Evolutionary conservation across 306 rosid genomes (phyloP), one percentile per base, ranked within the genome.

Genomic region (Castanea sativa): DNA sequence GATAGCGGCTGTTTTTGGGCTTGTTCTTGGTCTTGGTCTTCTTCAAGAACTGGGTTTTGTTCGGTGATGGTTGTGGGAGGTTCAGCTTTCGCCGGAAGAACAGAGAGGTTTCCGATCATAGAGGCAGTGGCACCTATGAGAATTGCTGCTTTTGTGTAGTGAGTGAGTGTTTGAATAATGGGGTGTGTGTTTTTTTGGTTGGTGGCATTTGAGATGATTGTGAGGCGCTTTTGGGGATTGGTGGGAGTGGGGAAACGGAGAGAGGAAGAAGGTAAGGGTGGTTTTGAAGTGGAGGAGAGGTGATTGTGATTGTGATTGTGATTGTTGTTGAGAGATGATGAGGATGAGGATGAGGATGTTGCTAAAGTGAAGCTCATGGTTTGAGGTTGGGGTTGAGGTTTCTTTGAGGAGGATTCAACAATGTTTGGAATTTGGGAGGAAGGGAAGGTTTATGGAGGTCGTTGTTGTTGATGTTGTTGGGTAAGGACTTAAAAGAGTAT

Each of bases 21-120:
- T 65, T 59, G 78, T 1, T 59, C 79, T 6, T 20, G 52, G 18
- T 64, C 73, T 72, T 70, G 45, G n/a, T 72, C 59, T 43, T 80
- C 65, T 43, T 81, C 86, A 7, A 58, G 52, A 68, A 64, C 55
- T 55, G 80, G 76, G 43, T 75, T n/a, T 56, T 78, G 82, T 53
- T 87, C 86, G 4, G 85, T 69, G 32, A 82, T 16, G 14, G 85
- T 25, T 3, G 76, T 27, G 1, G 94, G 87, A 23, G 84, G 60
- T 1, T 91, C 93, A 12, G 97, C 97, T 69, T 83, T 84, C 64
- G 99, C 97, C 2, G 87, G 97, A 45, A 79, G 73, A 10, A 74
- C 13, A 4, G 93, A 83, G 61, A 86, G 79, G 71, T 81, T 82
- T 72, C 82, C 87, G 11, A 84, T 77, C 61, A 87, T 63, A 20